These are phyloP conservation scores for Mariannaea elegans DNA, from an alignment of 2,329 filamentous ascomycete species.

Conservation along the genomic window DNA sequence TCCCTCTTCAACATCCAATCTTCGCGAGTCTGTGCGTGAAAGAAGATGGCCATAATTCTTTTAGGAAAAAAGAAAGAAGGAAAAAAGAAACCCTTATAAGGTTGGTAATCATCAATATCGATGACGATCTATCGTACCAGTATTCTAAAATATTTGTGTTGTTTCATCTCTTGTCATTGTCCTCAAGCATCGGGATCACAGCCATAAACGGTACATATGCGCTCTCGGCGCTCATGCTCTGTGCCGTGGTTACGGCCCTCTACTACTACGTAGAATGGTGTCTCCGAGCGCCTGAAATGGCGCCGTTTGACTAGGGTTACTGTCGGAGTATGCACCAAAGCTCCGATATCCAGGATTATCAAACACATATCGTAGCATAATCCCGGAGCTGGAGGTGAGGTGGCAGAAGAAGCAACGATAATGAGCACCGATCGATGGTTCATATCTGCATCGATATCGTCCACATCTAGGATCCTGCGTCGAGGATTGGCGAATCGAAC, in stretches of 20 bases:
- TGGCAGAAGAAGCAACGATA: conserved; percentile 19
- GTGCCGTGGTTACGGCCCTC: neutral
- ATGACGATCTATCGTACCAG: no score
- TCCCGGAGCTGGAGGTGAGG: conserved; percentile 3
- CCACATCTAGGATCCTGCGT: conserved; percentile 7
- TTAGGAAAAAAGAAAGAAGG: no score
- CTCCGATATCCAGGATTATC: conserved; percentile 9
- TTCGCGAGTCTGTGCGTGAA: neutral
- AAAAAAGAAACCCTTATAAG: no score
- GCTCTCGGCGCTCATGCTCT: conserved; percentile 7
- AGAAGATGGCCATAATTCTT: neutral
- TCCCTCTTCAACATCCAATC: neutral
- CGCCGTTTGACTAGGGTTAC: neutral
- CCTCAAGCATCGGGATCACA: conserved; percentile 4
- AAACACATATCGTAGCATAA: neutral
- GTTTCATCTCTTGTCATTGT: conserved; percentile 2
- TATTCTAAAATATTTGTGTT: no score
- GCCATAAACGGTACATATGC: conserved; percentile 10
- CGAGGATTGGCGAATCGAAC: conserved; percentile 3
- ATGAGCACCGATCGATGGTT: conserved; percentile 13
- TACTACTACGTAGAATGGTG: neutral
- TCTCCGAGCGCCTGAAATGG: conserved; percentile 3
- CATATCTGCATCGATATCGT: conserved; percentile 8
- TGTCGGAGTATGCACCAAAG: neutral
- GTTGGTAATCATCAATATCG: no score